Conservation (phyloP, 768 basidiomycete species). For the Phaffia australis region DNA sequence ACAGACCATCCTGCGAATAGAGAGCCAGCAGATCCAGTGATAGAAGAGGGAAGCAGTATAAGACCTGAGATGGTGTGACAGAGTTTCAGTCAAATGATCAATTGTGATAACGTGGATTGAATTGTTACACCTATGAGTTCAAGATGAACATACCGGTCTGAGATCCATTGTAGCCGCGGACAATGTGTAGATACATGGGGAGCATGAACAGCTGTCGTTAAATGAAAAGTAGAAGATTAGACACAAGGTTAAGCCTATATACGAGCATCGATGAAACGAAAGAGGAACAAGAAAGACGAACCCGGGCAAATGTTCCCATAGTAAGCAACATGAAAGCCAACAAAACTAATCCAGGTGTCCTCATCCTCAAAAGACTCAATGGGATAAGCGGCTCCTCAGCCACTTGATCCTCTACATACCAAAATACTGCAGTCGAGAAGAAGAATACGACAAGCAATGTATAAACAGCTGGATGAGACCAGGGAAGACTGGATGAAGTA, state of each 20-base stretch:
- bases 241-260: background rate
- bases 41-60: constrained; percentile 23
- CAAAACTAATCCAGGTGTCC: constrained; percentile 30
- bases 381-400: constrained; percentile 33
- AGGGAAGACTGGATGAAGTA: constrained; percentile 29
- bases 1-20: constrained; percentile 34
- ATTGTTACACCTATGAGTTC: background rate
- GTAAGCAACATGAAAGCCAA: constrained; percentile 28
- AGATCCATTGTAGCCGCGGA: constrained; percentile 30
- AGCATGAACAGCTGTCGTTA: constrained; percentile 30
- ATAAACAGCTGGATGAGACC: constrained; percentile 28
- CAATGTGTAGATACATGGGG: constrained; percentile 33
- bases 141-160: constrained; percentile 29
- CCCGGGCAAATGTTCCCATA: constrained; percentile 30
- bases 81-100: background rate
- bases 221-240: background rate
- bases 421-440: constrained; percentile 27
- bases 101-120: background rate
- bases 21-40: constrained; percentile 30
- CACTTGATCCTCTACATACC: constrained; percentile 27
- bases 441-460: constrained; percentile 22
- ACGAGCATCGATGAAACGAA: background rate
- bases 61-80: background rate
- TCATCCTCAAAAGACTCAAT: constrained; percentile 27
- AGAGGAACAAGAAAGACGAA: constrained; percentile 14